Conservation (phyloP, 2,329 filamentous ascomycete genomes). For the Phaeosphaeria sp. region DNA sequence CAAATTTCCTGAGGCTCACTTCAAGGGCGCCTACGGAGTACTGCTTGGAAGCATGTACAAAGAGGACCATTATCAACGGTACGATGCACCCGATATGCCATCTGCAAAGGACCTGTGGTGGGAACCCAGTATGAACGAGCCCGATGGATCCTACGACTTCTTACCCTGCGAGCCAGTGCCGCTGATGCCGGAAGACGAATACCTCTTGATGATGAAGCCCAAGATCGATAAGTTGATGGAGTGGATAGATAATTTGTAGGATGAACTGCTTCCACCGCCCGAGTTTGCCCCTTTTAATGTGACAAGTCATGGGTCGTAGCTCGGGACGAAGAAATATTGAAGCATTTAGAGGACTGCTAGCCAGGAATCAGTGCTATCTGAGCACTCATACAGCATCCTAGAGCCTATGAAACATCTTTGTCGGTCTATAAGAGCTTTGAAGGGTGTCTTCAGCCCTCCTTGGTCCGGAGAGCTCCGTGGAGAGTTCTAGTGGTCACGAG, state of each 20-base stretch:
- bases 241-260: not conserved
- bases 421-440: too few relatives aligned
- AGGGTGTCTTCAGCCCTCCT: too few relatives aligned
- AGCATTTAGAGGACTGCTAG: too few relatives aligned
- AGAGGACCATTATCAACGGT: conserved; percentile 50
- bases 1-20: not conserved
- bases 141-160: conserved; percentile 39
- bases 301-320: too few relatives aligned
- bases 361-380: too few relatives aligned
- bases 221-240: conserved; percentile 44
- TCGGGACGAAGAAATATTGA: too few relatives aligned
- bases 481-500: too few relatives aligned
- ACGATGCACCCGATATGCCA: conserved; percentile 38
- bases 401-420: too few relatives aligned
- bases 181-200: conserved; percentile 44
- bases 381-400: too few relatives aligned
- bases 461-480: too few relatives aligned
- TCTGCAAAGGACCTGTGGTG: conserved; percentile 48
- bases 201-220: conserved; percentile 48
- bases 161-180: conserved; percentile 33
- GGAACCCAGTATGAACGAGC: conserved; percentile 45
- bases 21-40: conserved; percentile 29
- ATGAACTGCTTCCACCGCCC: too few relatives aligned
- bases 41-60: conserved; percentile 51
- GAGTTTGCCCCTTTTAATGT: too few relatives aligned